Base-by-base conservation (phyloP, 352 stramenopile species). In the Albugo candida region DNA sequence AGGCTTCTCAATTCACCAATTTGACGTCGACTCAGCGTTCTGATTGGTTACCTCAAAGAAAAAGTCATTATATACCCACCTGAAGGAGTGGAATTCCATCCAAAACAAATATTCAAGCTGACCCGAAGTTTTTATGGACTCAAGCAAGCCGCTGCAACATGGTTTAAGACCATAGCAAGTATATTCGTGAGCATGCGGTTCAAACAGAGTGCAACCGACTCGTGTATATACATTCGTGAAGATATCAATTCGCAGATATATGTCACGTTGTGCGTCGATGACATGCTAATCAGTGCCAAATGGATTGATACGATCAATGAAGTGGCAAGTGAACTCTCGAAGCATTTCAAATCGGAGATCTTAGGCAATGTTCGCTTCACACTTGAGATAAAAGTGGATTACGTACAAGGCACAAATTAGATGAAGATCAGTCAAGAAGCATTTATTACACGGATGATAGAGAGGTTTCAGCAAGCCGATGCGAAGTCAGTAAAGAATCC, bases 21-120 rank as follows among this genome's bases (percentile, higher is more conserved):
- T 45, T 18, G 49, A 58, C 18, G 20, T 70, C 34, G 49, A 67
- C 4, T 64, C 64, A 6, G 56, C 63, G 5, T 67, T 70, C 19
- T 68, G 0, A 62, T 67, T 35, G 63, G 63, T 4, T 46, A 57
- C 5, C 21, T 64, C 0, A 24, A 61, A 2, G 56, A 67, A n/a
- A 13, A 36, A 0, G 55, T 62, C 1, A 58, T 53, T 36, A 65
- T 64, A 47, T 36, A 36, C 3, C 21, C 43, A 3, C 54, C 60
- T 1, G 1, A 48, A 8, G 57, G 49, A 16, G 40, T 66, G 2
- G 36, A 54, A 10, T 46, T 43, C 13, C 2, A 5, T 8, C 21
- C 47, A 14, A 47, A 36, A 1, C 53, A 55, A 53, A 58, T 68
- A 1, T 70, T 54, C 21, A 1, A n/a, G 5, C 41, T 68, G 16